Percentiles rank a stretch among this genome's conserved stretches.
Conservation (phyloP, 441 rosid species). For the Erysimum pusillum region DNA sequence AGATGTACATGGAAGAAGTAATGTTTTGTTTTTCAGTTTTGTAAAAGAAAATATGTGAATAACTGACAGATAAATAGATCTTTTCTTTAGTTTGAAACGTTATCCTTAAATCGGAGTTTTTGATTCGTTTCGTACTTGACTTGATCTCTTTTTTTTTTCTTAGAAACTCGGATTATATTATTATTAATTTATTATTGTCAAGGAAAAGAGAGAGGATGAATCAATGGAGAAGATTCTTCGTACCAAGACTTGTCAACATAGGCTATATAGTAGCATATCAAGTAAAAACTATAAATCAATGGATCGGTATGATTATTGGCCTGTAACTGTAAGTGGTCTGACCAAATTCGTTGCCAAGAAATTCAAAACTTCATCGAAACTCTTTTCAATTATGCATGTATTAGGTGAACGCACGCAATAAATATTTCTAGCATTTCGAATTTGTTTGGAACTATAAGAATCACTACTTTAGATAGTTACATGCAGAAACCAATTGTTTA, state of each 20-base stretch:
- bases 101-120: conserved; percentile 23
- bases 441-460: background rate
- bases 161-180: background rate
- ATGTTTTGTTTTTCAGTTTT: background rate
- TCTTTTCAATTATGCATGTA: background rate
- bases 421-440: background rate
- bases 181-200: background rate
- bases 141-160: background rate
- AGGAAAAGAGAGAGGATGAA: background rate
- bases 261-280: conserved; percentile 29
- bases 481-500: background rate
- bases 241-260: conserved; percentile 34
- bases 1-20: conserved; percentile 39
- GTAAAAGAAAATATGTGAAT: conserved; percentile 13
- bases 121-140: conserved; percentile 39
- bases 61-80: conserved; percentile 34
- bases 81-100: conserved; percentile 23
- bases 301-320: conserved; percentile 15
- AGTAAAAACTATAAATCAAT: conserved; percentile 35
- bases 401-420: conserved; percentile 28
- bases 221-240: conserved; percentile 29
- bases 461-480: conserved; percentile 9
- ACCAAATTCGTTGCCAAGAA: conserved; percentile 32
- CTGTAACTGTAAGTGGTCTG: conserved; percentile 33
- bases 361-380: conserved; percentile 11